Evolutionary conservation across 768 basidiomycete genomes (phyloP), one percentile per base, ranked within the genome.

Genomic region (Artomyces pyxidatus): DNA sequence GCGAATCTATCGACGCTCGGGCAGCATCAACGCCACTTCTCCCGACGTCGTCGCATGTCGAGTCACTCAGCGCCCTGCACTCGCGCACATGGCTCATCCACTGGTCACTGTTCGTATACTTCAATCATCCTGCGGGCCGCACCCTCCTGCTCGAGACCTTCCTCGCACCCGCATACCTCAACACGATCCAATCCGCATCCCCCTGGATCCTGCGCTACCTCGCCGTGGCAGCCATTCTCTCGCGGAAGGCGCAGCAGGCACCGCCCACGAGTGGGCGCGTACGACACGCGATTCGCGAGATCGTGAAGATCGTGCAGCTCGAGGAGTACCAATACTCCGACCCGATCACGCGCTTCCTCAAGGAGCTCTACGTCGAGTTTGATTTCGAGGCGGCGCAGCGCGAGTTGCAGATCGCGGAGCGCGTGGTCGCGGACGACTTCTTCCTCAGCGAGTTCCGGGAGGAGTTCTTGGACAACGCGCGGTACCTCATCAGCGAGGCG

Each of bases 91-190:
- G 95, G 93, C 78, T 95, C 52, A 81, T 90, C 6, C 96, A 98
- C 69, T 99, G 95, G 96, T 89, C 87, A 1, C 81, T 99, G 42
- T 98, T 97, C 66, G 92, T 97, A 48, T 98, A 95, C 71, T 99
- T 93, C 74, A 97, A 96, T 71, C 90, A 97, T 68, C 82, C 83
- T 0, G 81, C 93, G 58, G 93, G 91, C 23, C 83, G 93, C 37
- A 88, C 88, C 0, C 80, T 90, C 16, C 83, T 98, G 49, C 84
- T 99, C 58, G 96, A 98, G 63, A 91, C 89, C 1, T 99, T 97
- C 83, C 85, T 98, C 63, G 78, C 88, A 17, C 94, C 94, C 1
- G 88, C 88, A 1, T 98, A 97, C 74, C 86, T 99, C 65, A 96
- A 97, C 72, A 97, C 96, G 11, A 94, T 98, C 65, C 96, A 98